Conservation (phyloP, 345 rosid species). For the Atalantia buxifolia region DNA sequence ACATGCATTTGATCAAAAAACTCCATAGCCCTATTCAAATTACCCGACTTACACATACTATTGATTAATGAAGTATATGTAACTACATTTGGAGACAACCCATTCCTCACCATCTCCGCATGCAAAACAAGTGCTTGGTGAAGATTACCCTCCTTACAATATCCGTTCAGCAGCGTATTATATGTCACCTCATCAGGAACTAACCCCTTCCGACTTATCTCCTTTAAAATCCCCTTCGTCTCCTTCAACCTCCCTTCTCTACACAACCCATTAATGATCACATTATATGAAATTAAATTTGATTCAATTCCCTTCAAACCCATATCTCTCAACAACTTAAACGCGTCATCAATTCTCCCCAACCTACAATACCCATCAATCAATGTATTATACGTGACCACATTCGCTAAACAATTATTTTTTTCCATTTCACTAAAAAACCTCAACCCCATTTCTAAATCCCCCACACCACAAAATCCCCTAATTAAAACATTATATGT, state of each 20-base stretch:
- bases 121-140: conserved; percentile 84
- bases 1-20: conserved; percentile 79
- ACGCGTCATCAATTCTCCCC: conserved; percentile 55
- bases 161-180: conserved; percentile 78
- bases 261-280: conserved; percentile 72
- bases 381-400: conserved; percentile 78
- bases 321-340: conserved; percentile 56
- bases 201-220: conserved; percentile 62
- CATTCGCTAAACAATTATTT: conserved; percentile 69
- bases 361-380: conserved; percentile 68
- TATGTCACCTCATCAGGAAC: conserved; percentile 71
- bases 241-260: conserved; percentile 79
- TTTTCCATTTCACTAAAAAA: conserved; percentile 62
- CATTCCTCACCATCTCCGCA: conserved; percentile 65
- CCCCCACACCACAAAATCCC: conserved; percentile 71
- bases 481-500: conserved; percentile 80
- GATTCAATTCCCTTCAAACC: conserved; percentile 61
- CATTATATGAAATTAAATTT: conserved; percentile 74
- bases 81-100: conserved; percentile 75
- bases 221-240: conserved; percentile 42
- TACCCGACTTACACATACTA: conserved; percentile 79
- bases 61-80: conserved; percentile 82
- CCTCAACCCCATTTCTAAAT: conserved; percentile 57
- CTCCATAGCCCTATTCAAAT: conserved; percentile 74
- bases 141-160: conserved; percentile 74